Percentiles rank a stretch among this genome's conserved stretches.
These are phyloP conservation scores for Gossypium aridum DNA, from an alignment of 441 rosid species.

Conservation along the genomic window DNA sequence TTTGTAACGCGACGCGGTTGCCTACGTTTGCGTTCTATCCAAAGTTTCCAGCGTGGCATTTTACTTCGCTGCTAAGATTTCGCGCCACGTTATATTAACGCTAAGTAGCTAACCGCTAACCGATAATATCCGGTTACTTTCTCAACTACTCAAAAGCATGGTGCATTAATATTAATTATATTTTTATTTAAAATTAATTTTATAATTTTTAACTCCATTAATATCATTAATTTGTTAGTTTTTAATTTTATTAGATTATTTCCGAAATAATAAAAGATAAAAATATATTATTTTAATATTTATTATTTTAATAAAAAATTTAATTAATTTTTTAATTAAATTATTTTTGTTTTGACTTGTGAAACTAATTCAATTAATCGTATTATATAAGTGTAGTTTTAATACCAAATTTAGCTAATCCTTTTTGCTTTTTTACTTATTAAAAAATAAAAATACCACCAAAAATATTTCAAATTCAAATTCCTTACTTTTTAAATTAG, in stretches of 20 bases:
- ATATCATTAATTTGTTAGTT: too few relatives aligned
- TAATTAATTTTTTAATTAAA: too few relatives aligned
- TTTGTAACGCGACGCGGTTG: not conserved
- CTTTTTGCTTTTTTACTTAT: not conserved
- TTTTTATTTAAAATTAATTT: too few relatives aligned
- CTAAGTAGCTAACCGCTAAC: constrained; percentile 12
- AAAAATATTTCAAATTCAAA: not conserved
- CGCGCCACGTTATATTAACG: constrained; percentile 14
- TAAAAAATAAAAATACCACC: not conserved
- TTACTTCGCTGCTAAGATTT: constrained; percentile 18
- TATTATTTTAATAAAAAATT: too few relatives aligned
- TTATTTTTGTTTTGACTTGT: too few relatives aligned
- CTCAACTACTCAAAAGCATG: not conserved
- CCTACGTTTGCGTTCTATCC: not conserved
- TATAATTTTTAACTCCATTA: too few relatives aligned
- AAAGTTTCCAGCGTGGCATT: constrained; percentile 4
- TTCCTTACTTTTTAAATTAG: too few relatives aligned
- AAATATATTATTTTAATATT: not conserved
- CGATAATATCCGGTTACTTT: constrained; percentile 16
- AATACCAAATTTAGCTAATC: not conserved
- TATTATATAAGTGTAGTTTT: too few relatives aligned
- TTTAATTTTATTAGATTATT: too few relatives aligned
- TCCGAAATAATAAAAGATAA: not conserved
- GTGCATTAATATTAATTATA: not conserved
- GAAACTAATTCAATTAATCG: too few relatives aligned